Percentiles rank a stretch among this genome's conserved stretches.
phyloP scores from a whole-genome alignment of 2,329 filamentous ascomycete genomes.

The Verticillium isaacii region DNA sequence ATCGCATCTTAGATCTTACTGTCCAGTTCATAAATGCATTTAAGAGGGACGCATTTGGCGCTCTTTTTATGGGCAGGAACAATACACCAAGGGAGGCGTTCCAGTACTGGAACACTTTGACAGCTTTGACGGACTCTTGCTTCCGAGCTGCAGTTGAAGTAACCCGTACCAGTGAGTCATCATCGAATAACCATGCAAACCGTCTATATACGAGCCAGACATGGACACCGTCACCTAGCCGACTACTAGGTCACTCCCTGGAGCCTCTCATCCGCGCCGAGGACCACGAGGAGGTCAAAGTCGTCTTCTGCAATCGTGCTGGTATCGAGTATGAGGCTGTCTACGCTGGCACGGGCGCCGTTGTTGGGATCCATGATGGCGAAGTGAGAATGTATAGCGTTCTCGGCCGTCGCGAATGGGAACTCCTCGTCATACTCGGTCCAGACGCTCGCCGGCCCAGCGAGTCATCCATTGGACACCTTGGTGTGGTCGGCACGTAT shows the following conservation, averaged over 20 bases:
- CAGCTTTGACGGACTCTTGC: too few relatives aligned
- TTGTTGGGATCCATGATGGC: slow-evolving; percentile 61
- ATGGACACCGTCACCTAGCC: slow-evolving; percentile 57
- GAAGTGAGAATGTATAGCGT: slow-evolving; percentile 66
- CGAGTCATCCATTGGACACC: background rate
- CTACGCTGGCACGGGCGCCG: slow-evolving; percentile 71
- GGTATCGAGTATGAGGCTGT: slow-evolving; percentile 61
- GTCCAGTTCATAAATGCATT: too few relatives aligned
- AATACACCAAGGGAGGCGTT: too few relatives aligned
- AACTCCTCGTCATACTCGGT: slow-evolving; percentile 62
- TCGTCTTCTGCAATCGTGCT: slow-evolving; percentile 67
- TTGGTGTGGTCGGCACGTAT: background rate
- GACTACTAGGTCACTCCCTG: slow-evolving; percentile 69
- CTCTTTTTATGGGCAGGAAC: too few relatives aligned
- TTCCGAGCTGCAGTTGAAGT: too few relatives aligned
- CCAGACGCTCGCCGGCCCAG: too few relatives aligned
- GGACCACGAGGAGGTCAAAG: slow-evolving; percentile 53
- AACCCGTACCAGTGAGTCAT: too few relatives aligned
- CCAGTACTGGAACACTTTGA: too few relatives aligned
- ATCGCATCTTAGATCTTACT: too few relatives aligned
- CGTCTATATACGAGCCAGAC: slow-evolving; percentile 48
- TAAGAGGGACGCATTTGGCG: too few relatives aligned
- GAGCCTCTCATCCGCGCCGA: slow-evolving; percentile 57
- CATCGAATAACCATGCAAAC: too few relatives aligned
- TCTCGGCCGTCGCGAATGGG: slow-evolving; percentile 65